Conservation (phyloP, 176 grass and related monocot species). For the Bolboschoenus planiculmis region DNA sequence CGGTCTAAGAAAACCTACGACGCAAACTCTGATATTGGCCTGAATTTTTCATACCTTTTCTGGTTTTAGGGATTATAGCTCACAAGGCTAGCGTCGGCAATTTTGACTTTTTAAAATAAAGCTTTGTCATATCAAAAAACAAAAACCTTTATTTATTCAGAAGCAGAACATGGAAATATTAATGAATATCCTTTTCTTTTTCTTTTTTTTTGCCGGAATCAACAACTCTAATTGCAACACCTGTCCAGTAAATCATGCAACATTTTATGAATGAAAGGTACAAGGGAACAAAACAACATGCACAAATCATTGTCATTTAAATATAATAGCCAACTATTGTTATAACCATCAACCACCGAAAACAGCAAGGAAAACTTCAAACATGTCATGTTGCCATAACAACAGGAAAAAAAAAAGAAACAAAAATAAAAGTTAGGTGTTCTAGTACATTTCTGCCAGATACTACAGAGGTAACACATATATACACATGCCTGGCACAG, state of each 20-base stretch:
- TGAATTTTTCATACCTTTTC: background rate
- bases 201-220: background rate
- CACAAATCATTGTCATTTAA: constrained; percentile 12
- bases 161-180: background rate
- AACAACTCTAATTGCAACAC: background rate
- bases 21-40: background rate
- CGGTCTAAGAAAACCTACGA: background rate
- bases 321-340: constrained; percentile 5
- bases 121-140: background rate
- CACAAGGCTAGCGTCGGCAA: too few species aligned
- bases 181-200: background rate
- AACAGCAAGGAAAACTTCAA: constrained; percentile 4
- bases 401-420: constrained; percentile 17
- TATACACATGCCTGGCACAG: constrained; percentile 21
- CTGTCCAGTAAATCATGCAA: background rate
- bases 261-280: background rate
- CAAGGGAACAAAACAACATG: background rate
- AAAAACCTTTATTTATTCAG: background rate
- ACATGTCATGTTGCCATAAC: constrained; percentile 19
- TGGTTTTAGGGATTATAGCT: too few species aligned
- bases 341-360: constrained; percentile 7
- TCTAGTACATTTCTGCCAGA: constrained; percentile 18
- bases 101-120: background rate
- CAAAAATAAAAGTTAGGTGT: constrained; percentile 20
- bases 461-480: constrained; percentile 20